phyloP scores from a whole-genome alignment of 2,329 filamentous ascomycete species.

The Aspergillus felis region DNA sequence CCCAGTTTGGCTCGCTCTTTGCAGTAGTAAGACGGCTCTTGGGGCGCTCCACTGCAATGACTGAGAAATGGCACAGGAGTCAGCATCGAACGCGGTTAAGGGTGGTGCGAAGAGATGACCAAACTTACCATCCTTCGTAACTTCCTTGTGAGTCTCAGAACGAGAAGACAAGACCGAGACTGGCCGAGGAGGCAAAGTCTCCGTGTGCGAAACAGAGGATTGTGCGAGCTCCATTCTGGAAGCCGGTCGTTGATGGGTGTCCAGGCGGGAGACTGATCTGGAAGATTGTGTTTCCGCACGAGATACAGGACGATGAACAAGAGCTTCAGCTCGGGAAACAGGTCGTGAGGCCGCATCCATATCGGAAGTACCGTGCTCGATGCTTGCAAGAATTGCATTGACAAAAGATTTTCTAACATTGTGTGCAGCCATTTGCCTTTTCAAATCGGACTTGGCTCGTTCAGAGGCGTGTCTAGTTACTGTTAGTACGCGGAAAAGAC shows the following conservation, averaged over 20 bases:
- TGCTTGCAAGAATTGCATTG: slow-evolving; percentile 71
- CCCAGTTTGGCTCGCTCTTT: slow-evolving; percentile 18
- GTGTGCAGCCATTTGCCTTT: slow-evolving; percentile 76
- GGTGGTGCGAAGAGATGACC: not conserved
- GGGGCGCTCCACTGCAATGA: slow-evolving; percentile 15
- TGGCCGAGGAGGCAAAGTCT: not conserved
- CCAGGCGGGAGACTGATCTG: not conserved
- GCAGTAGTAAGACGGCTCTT: slow-evolving; percentile 16
- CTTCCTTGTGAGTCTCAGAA: not conserved
- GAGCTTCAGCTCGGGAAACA: slow-evolving; percentile 26
- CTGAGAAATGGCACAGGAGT: not conserved
- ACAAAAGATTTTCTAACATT: slow-evolving; percentile 85
- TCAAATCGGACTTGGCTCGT: slow-evolving; percentile 81
- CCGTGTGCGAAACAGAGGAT: not conserved
- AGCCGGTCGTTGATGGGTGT: not conserved
- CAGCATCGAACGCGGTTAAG: not conserved
- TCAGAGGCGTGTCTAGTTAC: slow-evolving; percentile 65
- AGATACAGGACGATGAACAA: slow-evolving; percentile 24
- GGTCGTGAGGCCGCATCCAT: slow-evolving; percentile 2
- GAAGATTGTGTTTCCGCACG: slow-evolving; percentile 16
- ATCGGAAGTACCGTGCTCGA: slow-evolving; percentile 50
- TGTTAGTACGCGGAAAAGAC: slow-evolving; percentile 5
- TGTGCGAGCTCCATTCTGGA: not conserved
- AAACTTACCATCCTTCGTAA: not conserved
- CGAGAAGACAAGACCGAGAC: not conserved